A percentile compares a stretch with the other conserved stretches of the same genome.
phyloP scores from a whole-genome alignment of 345 rosid species.

The Sisymbrium irio region DNA sequence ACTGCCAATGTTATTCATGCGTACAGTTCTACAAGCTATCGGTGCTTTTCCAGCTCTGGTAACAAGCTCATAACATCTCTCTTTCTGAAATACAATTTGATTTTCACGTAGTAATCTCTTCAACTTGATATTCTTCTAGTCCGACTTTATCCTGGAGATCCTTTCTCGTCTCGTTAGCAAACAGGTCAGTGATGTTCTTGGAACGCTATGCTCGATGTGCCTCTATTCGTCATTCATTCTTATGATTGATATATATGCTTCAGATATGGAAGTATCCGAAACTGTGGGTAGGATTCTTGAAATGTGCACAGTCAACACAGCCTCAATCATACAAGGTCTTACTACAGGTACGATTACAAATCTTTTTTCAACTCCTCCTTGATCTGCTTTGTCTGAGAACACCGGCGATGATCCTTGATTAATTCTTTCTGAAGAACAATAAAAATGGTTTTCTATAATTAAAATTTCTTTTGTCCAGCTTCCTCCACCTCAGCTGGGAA shows the following conservation, averaged over 20 bases:
- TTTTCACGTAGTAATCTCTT: constrained; percentile 9
- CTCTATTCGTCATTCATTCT: background rate
- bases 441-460: background rate
- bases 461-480: constrained; percentile 48
- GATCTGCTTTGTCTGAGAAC: background rate
- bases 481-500: constrained; percentile 91
- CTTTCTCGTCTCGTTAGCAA: constrained; percentile 93
- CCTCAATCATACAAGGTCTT: constrained; percentile 88
- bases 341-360: constrained; percentile 64
- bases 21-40: constrained; percentile 92
- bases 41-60: constrained; percentile 98
- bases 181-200: constrained; percentile 56
- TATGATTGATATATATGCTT: constrained; percentile 16
- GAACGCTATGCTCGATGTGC: background rate
- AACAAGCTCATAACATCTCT: constrained; percentile 28
- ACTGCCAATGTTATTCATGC: constrained; percentile 96
- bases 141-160: constrained; percentile 89
- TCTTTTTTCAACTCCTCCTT: background rate
- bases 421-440: background rate
- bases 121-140: constrained; percentile 42
- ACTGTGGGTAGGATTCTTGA: constrained; percentile 98
- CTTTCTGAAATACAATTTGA: background rate
- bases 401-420: background rate
- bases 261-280: constrained; percentile 99
- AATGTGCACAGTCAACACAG: constrained; percentile 78